phyloP scores from a whole-genome alignment of 257 asterid species.

The Haberlea rhodopensis region DNA sequence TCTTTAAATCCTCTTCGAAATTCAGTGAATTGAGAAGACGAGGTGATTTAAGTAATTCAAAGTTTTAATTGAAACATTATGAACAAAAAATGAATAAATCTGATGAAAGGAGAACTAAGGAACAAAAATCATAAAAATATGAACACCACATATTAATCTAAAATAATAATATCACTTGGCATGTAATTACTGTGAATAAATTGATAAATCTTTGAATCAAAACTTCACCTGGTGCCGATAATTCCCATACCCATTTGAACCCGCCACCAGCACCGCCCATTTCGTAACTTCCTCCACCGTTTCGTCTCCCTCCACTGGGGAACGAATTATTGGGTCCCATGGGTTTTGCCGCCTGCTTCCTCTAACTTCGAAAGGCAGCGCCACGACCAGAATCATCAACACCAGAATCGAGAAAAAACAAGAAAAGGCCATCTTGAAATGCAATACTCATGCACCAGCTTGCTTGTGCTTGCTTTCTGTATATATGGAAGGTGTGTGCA shows the following conservation, averaged over 20 bases:
- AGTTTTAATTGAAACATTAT: too few species aligned
- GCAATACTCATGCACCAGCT: too few species aligned
- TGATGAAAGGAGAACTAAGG: neutral
- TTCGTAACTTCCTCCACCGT: constrained; percentile 41
- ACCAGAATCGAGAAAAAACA: constrained; percentile 23
- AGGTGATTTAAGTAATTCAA: too few species aligned
- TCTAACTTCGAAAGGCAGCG: constrained; percentile 23
- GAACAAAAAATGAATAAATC: too few species aligned
- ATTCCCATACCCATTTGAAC: constrained; percentile 76
- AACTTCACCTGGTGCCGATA: constrained; percentile 80
- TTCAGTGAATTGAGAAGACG: too few species aligned
- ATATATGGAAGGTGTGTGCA: neutral
- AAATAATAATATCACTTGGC: neutral
- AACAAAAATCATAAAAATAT: too few species aligned
- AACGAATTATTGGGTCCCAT: constrained; percentile 75
- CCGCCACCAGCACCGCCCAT: constrained; percentile 98
- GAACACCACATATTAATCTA: neutral
- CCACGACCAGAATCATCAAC: constrained; percentile 35
- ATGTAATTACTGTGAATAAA: neutral
- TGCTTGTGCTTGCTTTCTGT: too few species aligned
- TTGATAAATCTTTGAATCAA: too few species aligned
- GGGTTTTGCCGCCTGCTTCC: constrained; percentile 27
- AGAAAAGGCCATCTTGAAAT: constrained; percentile 44
- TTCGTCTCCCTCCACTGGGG: constrained; percentile 45
- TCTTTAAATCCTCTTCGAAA: too few species aligned